Evolutionary conservation across 1,284 basidiomycete species (phyloP).

Genomic region (Ganoderma sinense): DNA sequence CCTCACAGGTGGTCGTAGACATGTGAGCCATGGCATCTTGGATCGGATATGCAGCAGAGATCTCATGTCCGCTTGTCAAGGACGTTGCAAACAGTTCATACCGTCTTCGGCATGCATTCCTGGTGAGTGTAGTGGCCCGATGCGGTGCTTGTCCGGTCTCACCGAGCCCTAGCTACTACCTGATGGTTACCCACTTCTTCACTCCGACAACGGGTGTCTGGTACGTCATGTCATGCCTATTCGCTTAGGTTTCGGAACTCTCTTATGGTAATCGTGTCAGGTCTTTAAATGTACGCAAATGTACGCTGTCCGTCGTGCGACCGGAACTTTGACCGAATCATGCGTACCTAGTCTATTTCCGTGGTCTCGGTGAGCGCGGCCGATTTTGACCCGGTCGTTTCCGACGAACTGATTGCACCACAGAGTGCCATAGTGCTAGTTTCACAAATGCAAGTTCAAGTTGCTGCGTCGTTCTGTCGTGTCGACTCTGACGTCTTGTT

Average conservation of each 20-base stretch:
- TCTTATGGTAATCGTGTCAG: not conserved
- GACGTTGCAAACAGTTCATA: not conserved
- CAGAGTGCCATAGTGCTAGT: not conserved
- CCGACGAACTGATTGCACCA: not conserved
- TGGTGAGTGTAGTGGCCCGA: not conserved
- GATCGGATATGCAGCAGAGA: not conserved
- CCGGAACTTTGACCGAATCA: not conserved
- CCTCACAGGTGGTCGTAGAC: not conserved
- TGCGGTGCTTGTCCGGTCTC: not conserved
- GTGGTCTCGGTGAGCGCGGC: not conserved
- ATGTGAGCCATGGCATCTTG: not conserved
- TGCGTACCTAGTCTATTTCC: not conserved
- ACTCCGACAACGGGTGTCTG: not conserved
- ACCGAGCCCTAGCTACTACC: not conserved
- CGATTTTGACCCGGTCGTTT: not conserved
- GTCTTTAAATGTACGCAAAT: not conserved
- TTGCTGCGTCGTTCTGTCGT: not conserved
- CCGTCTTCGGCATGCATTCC: not conserved
- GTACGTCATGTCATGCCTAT: not conserved
- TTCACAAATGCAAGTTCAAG: not conserved
- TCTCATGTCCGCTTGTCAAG: not conserved
- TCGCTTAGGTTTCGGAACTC: not conserved
- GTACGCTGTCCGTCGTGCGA: too few species aligned
- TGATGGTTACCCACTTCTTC: slow-evolving; percentile 8
- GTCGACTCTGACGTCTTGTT: not conserved